A percentile compares a stretch with the other conserved stretches of the same genome.
Evolutionary conservation across 2,329 filamentous ascomycete genomes (phyloP).

Genomic region (Microcera coccophila): DNA sequence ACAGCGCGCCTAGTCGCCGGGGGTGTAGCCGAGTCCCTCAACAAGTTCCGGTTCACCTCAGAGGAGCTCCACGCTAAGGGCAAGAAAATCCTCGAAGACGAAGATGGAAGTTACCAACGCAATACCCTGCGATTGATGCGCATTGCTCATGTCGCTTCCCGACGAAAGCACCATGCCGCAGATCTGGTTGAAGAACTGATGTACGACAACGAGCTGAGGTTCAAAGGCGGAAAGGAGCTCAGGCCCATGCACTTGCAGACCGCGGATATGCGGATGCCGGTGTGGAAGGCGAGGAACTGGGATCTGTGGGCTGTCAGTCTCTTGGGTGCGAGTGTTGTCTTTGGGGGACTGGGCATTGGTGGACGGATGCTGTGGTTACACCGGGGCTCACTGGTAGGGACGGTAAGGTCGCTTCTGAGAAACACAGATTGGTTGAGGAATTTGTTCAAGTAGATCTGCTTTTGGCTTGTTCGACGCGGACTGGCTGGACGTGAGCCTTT

Average conservation of each 20-base stretch:
- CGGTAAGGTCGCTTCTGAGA: background rate
- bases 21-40: slow-evolving; percentile 30
- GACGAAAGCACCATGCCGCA: slow-evolving; percentile 35
- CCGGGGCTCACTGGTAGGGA: background rate
- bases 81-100: slow-evolving; percentile 24
- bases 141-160: slow-evolving; percentile 33
- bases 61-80: slow-evolving; percentile 26
- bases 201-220: slow-evolving; percentile 27
- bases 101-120: slow-evolving; percentile 21
- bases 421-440: background rate
- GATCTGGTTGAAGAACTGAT: slow-evolving; percentile 38
- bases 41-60: slow-evolving; percentile 33
- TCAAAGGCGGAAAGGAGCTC: slow-evolving; percentile 8
- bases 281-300: slow-evolving; percentile 33
- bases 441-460: slow-evolving; percentile 1
- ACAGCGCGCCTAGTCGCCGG: slow-evolving; percentile 27
- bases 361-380: slow-evolving; percentile 4
- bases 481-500: no score
- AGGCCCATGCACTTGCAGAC: slow-evolving; percentile 39
- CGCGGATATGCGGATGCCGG: slow-evolving; percentile 36
- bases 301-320: slow-evolving; percentile 24
- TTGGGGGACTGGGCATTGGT: slow-evolving; percentile 1
- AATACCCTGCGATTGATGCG: slow-evolving; percentile 33
- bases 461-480: no score
- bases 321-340: background rate